A percentile compares a stretch with the other conserved stretches of the same genome.
These are phyloP conservation scores for Penicillium cinerascens DNA, from an alignment of 495 filamentous ascomycete genomes.

Conservation along the genomic window DNA sequence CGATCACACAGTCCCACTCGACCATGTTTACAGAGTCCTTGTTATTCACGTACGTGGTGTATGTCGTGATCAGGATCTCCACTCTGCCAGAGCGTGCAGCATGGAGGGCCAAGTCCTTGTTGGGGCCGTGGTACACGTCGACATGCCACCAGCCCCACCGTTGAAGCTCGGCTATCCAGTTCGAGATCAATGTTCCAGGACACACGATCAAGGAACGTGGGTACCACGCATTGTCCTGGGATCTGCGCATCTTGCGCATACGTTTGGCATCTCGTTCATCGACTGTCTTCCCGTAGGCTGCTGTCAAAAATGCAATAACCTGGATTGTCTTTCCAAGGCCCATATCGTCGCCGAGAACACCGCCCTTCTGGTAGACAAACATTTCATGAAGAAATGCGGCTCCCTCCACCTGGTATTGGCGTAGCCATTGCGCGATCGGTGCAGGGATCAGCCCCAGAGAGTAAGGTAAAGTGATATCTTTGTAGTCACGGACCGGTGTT, in stretches of 20 bases:
- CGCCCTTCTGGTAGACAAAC: constrained; percentile 91
- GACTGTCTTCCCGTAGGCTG: constrained; percentile 90
- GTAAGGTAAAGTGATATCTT: constrained; percentile 68
- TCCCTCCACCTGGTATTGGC: constrained; percentile 87
- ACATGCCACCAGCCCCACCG: constrained; percentile 96
- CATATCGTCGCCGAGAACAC: constrained; percentile 95
- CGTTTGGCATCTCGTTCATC: constrained; percentile 84
- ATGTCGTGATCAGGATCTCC: constrained; percentile 93
- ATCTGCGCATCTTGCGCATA: constrained; percentile 83
- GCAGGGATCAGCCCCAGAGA: constrained; percentile 86
- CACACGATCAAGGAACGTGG: constrained; percentile 83
- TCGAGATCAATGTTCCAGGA: constrained; percentile 81
- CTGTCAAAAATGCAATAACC: constrained; percentile 90
- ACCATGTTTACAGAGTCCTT: constrained; percentile 75
- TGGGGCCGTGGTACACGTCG: constrained; percentile 74
- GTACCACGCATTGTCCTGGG: constrained; percentile 64
- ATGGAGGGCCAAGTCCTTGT: constrained; percentile 67
- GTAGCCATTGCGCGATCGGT: constrained; percentile 85
- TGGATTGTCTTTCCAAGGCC: constrained; percentile 96
- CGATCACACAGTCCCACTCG: constrained; percentile 94
- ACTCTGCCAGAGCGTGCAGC: constrained; percentile 70
- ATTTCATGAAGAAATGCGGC: constrained; percentile 81
- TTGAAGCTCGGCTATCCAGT: constrained; percentile 82
- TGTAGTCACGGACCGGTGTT: constrained; percentile 62
- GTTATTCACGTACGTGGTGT: constrained; percentile 77